These are phyloP conservation scores for Cornus suecica DNA, from an alignment of 148 eudicot species.

Conservation along the genomic window DNA sequence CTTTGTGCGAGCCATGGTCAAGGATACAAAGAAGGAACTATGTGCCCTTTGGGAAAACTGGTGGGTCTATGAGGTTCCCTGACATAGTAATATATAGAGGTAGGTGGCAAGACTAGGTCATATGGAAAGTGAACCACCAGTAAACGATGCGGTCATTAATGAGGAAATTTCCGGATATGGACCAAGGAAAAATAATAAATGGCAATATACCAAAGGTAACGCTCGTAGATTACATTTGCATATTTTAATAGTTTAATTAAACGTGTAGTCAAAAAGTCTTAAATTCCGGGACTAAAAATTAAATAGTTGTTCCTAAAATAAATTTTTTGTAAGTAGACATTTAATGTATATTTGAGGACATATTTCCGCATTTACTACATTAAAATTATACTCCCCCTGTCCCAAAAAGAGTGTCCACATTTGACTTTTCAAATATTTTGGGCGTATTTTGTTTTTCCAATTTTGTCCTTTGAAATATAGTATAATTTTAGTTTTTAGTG, in stretches of 20 bases:
- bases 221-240: not conserved
- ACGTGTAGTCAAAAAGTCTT: not conserved
- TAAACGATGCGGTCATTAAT: not conserved
- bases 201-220: not conserved
- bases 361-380: not conserved
- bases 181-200: slow-evolving; percentile 5
- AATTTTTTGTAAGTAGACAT: not conserved
- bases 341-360: not conserved
- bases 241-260: not conserved
- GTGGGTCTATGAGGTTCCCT: not conserved
- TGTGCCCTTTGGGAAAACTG: slow-evolving; percentile 3
- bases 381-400: too few relatives aligned
- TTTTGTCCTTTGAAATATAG: too few relatives aligned
- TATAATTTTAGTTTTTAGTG: too few relatives aligned
- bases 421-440: too few relatives aligned
- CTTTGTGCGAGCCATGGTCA: slow-evolving; percentile 8
- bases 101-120: not conserved
- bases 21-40: not conserved
- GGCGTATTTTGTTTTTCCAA: too few relatives aligned
- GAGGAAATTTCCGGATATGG: not conserved
- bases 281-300: not conserved
- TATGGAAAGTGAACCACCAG: not conserved
- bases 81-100: not conserved
- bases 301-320: not conserved
- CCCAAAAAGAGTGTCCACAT: too few relatives aligned